These are phyloP conservation scores for Imleria badia DNA, from an alignment of 768 basidiomycete species.

Conservation along the genomic window DNA sequence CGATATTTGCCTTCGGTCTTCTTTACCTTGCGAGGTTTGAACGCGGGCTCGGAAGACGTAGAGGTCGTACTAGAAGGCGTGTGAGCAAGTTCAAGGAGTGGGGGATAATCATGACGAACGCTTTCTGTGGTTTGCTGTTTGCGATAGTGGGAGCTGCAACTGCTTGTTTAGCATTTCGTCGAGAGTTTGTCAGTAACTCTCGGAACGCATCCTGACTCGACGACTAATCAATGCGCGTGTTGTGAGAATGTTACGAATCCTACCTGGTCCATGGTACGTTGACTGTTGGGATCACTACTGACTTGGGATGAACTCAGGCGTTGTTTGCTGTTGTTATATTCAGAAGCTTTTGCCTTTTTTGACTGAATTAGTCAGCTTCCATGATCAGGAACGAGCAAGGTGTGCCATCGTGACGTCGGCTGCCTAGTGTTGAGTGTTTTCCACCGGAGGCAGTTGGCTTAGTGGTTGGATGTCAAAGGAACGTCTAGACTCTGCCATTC, in stretches of 20 bases:
- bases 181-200: conserved; percentile 42
- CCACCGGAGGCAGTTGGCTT: background rate
- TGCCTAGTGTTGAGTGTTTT: background rate
- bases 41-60: conserved; percentile 57
- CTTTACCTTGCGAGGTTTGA: conserved; percentile 82
- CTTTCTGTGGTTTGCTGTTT: conserved; percentile 9
- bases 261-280: conserved; percentile 30
- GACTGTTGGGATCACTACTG: background rate
- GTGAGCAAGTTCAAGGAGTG: background rate
- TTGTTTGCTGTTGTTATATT: conserved; percentile 32
- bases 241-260: background rate
- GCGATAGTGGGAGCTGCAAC: background rate
- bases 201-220: conserved; percentile 58
- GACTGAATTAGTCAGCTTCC: conserved; percentile 6
- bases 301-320: conserved; percentile 1
- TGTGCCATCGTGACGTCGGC: background rate
- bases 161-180: conserved; percentile 8
- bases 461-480: conserved; percentile 1
- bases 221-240: background rate
- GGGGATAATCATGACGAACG: conserved; percentile 11
- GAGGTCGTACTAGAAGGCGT: conserved; percentile 42
- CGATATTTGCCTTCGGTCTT: conserved; percentile 60
- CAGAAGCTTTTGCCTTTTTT: conserved; percentile 20
- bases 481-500: conserved; percentile 13
- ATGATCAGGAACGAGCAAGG: background rate